Conservation (phyloP, 371 early-diverging fungal species). For the Homolaphlyctis polyrhiza region DNA sequence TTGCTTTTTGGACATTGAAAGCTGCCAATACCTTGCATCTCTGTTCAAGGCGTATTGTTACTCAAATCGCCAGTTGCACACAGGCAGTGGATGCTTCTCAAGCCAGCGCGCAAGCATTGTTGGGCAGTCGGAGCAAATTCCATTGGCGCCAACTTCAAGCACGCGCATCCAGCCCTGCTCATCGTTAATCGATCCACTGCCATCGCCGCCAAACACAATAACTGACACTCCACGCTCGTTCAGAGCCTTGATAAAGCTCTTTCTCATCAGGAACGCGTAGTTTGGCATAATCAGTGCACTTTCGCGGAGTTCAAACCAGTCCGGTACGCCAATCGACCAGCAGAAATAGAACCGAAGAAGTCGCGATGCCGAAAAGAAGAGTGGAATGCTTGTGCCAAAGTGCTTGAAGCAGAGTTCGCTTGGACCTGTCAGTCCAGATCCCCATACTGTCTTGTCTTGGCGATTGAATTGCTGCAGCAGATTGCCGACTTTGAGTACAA, state of each 20-base stretch:
- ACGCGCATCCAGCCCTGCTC: conserved; percentile 27
- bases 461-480: conserved; percentile 24
- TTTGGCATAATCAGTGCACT: conserved; percentile 32
- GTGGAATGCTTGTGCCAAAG: conserved; percentile 21
- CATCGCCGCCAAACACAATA: conserved; percentile 27
- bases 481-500: conserved; percentile 24
- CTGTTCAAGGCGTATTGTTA: too few relatives aligned
- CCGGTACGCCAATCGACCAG: conserved; percentile 25
- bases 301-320: conserved; percentile 27
- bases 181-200: conserved; percentile 32
- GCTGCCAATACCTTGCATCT: too few relatives aligned
- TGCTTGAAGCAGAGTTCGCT: too few relatives aligned
- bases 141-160: conserved; percentile 28
- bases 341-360: conserved; percentile 10
- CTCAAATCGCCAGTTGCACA: too few relatives aligned
- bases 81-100: conserved; percentile 15
- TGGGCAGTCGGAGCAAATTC: conserved; percentile 42
- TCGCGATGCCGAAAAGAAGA: conserved; percentile 27
- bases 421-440: too few relatives aligned
- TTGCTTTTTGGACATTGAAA: too few relatives aligned
- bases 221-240: conserved; percentile 30
- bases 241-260: conserved; percentile 23
- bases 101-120: conserved; percentile 29
- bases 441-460: conserved; percentile 13
- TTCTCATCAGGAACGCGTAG: conserved; percentile 19